Base-by-base conservation (phyloP, 108 stramenopile species). In the Aurantiochytrium sp. region DNA sequence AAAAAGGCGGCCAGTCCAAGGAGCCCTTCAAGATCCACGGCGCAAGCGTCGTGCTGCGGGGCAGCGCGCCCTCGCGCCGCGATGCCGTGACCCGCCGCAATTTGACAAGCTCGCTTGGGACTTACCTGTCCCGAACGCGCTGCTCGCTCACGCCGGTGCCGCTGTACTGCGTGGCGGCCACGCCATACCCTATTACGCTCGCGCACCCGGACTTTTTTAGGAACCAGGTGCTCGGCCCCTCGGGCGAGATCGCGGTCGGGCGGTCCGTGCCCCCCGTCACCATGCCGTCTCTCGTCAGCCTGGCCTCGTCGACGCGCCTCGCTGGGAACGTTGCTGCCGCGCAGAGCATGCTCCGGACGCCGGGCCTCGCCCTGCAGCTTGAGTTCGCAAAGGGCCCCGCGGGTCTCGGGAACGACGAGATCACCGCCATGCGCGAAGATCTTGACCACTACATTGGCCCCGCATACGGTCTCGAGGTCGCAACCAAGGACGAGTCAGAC, bases 341-440 rank as follows among this genome's bases (percentile, higher is more conserved):
- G 6, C 45, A 48, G 2, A 42, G 10, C 1, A 22, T 12, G 6
- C 6, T 81, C 12, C 45, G 42, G 6, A 48, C 3, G 27, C 73
- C 39, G 3, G 39, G 42, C 1, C 39, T 81, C 12, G 73, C 45
- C 8, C n/a, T 48, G 42, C 39, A 81, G 39, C 73, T 81, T 41
- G 73, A 81, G 73, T 81, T 48, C 32, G 39, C 73, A 6, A 81
- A 48, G 45, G 73, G 73, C 42, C 15, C 39, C 6, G 73, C 42
- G 17, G 73, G 73, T 17, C 30, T 81, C 17, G 73, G 45, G 6
- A 48, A 81, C 1, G 73, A 81, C 27, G 73, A 81, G 27, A 6
- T 81, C 8, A 48, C 21, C 12, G 73, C 73, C 19, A 81, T 81
- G 73, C 73, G 73, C 10, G 73, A 81, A 81, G 45, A 81, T 41